Evolutionary conservation across 2,329 filamentous ascomycete genomes (phyloP), one percentile per base, ranked within the genome.

Genomic region (Tolypocladium endophyticum): DNA sequence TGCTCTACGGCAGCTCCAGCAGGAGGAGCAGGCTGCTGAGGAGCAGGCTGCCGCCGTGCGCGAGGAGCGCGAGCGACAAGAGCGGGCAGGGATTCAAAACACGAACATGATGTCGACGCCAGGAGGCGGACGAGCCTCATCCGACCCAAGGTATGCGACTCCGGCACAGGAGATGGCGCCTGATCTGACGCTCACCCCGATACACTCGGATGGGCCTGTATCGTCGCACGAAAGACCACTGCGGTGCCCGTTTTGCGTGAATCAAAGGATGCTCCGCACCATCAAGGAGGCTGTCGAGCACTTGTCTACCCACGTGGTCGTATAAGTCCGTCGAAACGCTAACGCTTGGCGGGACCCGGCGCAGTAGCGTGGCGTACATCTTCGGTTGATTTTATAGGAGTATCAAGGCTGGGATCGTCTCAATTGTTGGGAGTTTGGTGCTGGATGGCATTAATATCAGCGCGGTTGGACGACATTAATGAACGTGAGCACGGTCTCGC

Each of bases 281-380:
- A 82, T 85, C 54, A 85, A 83, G 69, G 83, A 86, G 67, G 81
- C 83, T 5, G 82, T 86, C 3, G 83, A 86, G 68, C 83, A 86
- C 66, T 74, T 86, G 76, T 82, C 82, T 14, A 84, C 81, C 2
- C 83, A 86, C 61, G 83, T 86, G 5, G 78, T 85, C 18, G 81
- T 85, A 23, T 81, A 69, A 68, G 28, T 11, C 28, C 5, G 20
- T 14, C 20, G 11, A 30, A 36, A 12, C 20, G 23, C 30, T 35
- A 12, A 4, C 4, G 28, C 14, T 35, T 23, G 30, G 50, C 20
- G 3, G 30, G 18, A 23, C 50, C 20, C 1, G 30, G 18, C 50
- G 30, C 20, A n/a, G 20, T 36, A 12, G 50, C 30, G 20, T 23
- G 30, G 30, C 30, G 20, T 54, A 36, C 30, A 23, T 4, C 4